Evolutionary conservation across 495 filamentous ascomycete species (phyloP), one percentile per base, ranked within the genome.

Genomic region (Aspergillus ostianus): DNA sequence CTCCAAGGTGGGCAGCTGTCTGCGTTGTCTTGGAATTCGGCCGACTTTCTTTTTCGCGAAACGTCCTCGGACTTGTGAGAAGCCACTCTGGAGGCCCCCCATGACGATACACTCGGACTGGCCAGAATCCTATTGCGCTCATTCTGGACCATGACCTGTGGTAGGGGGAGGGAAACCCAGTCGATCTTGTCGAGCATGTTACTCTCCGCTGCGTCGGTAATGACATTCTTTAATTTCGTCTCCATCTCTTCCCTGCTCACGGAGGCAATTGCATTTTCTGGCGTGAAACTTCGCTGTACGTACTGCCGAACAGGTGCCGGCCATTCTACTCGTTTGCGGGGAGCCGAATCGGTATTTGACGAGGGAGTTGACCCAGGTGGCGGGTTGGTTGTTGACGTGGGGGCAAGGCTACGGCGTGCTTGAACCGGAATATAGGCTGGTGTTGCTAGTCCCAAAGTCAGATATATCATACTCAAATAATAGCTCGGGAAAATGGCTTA

Each of bases 101-200:
- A 79, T 17, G 68, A 58, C 3, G 77, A 76, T 29, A 76, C 69
- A 48, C 51, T 64, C 23, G 76, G 71, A 64, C 73, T 75, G 51
- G 74, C 67, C 60, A 74, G 62, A 55, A 75, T 67, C 62, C 65
- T 69, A 61, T 75, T 77, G 60, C 88, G 86, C 73, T 96, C 92
- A 57, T 84, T 83, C 60, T 84, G 83, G 46, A 99, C 87, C 74
- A 97, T 83, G 56, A 89, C 74, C 73, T 99, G 94, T 0, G 94
- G 94, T n/a, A 98, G 75, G 17, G 89, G 88, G 77, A 92, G 79
- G 20, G 76, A 80, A 51, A 87, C 84, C 94, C 94, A 99, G 78
- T 97, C 84, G 60, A 90, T 83, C 17, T 76, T 79, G 67, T 85
- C 78, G 64, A 97, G 81, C 49, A 81, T 80, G 54, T 88, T 78